Conservation (phyloP, 192 early-diverging fungal species). For the Diversispora epigaea region DNA sequence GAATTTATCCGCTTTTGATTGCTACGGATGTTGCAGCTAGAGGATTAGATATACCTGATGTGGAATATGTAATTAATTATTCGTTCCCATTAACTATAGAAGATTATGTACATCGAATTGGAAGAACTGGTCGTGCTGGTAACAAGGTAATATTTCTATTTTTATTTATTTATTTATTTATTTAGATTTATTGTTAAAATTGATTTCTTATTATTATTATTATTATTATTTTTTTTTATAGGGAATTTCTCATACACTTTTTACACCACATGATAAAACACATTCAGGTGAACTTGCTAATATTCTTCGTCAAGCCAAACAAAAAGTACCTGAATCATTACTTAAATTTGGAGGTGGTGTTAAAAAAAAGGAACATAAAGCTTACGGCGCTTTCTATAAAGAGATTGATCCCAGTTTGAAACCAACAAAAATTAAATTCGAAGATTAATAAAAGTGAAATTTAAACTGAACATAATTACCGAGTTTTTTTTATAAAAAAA, state of each 20-base stretch:
- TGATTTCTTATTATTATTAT: neutral
- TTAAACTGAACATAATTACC: no score
- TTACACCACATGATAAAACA: conserved; percentile 85
- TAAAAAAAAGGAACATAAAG: conserved; percentile 95
- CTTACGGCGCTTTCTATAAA: conserved; percentile 94
- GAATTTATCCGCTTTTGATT: conserved; percentile 79
- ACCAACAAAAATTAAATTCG: conserved; percentile 91
- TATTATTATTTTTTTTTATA: conserved; percentile 6
- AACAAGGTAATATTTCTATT: conserved; percentile 54
- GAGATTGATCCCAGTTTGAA: conserved; percentile 81
- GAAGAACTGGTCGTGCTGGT: conserved; percentile 94
- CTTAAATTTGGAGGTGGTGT: conserved; percentile 94
- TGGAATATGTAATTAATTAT: conserved; percentile 95
- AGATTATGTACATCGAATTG: conserved; percentile 91
- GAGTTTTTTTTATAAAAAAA: no score
- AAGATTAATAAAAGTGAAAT: conserved; percentile 19
- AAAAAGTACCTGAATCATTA: conserved; percentile 81
- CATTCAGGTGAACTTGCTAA: conserved; percentile 89
- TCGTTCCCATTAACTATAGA: conserved; percentile 98
- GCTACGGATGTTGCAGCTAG: conserved; percentile 94
- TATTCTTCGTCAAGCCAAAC: conserved; percentile 83
- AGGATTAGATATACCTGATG: conserved; percentile 86
- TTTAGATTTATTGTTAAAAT: conserved; percentile 37
- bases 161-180: conserved; percentile 50
- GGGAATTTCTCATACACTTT: conserved; percentile 91